Base-by-base conservation (phyloP, 306 rosid genomes). In the Rosa persica region DNA sequence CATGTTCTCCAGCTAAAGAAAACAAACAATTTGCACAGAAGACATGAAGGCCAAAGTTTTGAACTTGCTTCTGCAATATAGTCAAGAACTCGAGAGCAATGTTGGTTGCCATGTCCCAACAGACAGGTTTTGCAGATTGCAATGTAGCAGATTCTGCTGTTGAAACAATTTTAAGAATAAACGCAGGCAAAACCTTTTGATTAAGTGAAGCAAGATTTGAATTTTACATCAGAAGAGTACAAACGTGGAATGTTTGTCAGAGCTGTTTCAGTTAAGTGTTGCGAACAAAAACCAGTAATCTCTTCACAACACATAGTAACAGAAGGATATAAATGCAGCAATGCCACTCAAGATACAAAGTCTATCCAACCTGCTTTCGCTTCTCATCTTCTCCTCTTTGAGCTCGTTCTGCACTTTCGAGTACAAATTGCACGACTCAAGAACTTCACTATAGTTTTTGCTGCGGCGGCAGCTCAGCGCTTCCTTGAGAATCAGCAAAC, bases 321-420 rank as follows among this genome's bases (percentile, higher is more conserved):
- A 87, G 78, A 87, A 85, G n/a, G 83, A 46, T n/a, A 80, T 27
- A 27, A 82, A 87, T 0, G 80, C 85, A 8, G 82, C 78, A 57
- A 87, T 82, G 61, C 89, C 90, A 73, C 83, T 78, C 17, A 87
- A 65, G 76, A 87, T 80, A 73, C 87, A 87, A 4, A 83, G 81
- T 75, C 88, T 77, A 39, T 87, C 94, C 55, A 91, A 80, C 86
- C 94, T 75, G 86, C 87, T 91, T 69, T 93, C 97, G 48, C 82
- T 90, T 80, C 93, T 86, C 91, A 93, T 89, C 90, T 89, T 93
- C 81, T 89, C 97, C 86, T 90, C 98, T 67, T 85, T 93, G 19
- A 92, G 85, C 91, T 88, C 91, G 76, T 80, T 90, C 87, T 87
- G 91, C 76, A 87, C 96, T 82, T 81, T 91, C 19, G 96, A 85